These are phyloP conservation scores for Lentinula lateritia DNA, from an alignment of 768 basidiomycete species.

Conservation along the genomic window DNA sequence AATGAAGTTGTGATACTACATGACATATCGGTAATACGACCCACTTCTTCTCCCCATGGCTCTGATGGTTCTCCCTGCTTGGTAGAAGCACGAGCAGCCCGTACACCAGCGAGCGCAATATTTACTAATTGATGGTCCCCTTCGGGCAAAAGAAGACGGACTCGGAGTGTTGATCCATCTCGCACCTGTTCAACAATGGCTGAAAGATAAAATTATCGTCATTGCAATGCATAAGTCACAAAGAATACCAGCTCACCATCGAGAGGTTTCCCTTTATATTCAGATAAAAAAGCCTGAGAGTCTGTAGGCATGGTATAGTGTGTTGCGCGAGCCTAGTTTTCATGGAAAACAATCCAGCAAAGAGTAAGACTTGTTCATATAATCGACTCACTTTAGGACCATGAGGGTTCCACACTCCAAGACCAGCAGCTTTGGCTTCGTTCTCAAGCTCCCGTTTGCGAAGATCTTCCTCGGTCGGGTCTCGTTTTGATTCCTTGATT, in stretches of 20 bases:
- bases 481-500: slow-evolving; percentile 81
- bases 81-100: slow-evolving; percentile 63
- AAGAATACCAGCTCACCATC: slow-evolving; percentile 54
- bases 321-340: slow-evolving; percentile 58
- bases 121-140: slow-evolving; percentile 89
- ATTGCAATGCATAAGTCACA: neutral
- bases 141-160: slow-evolving; percentile 82
- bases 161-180: slow-evolving; percentile 87
- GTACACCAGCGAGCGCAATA: slow-evolving; percentile 77
- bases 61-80: slow-evolving; percentile 78
- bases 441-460: slow-evolving; percentile 69
- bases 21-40: slow-evolving; percentile 13
- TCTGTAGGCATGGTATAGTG: slow-evolving; percentile 87
- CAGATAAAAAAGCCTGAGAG: slow-evolving; percentile 80
- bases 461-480: slow-evolving; percentile 73
- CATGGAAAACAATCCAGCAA: neutral
- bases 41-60: slow-evolving; percentile 84
- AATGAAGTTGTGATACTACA: slow-evolving; percentile 3
- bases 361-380: neutral
- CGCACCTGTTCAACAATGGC: slow-evolving; percentile 92
- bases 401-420: slow-evolving; percentile 84
- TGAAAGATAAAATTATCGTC: slow-evolving; percentile 20
- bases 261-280: slow-evolving; percentile 88
- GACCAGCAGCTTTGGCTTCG: slow-evolving; percentile 68
- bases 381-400: slow-evolving; percentile 52